Percentiles rank a stretch among this genome's conserved stretches.
phyloP scores from a whole-genome alignment of 495 filamentous ascomycete species.

The Apodospora peruviana region DNA sequence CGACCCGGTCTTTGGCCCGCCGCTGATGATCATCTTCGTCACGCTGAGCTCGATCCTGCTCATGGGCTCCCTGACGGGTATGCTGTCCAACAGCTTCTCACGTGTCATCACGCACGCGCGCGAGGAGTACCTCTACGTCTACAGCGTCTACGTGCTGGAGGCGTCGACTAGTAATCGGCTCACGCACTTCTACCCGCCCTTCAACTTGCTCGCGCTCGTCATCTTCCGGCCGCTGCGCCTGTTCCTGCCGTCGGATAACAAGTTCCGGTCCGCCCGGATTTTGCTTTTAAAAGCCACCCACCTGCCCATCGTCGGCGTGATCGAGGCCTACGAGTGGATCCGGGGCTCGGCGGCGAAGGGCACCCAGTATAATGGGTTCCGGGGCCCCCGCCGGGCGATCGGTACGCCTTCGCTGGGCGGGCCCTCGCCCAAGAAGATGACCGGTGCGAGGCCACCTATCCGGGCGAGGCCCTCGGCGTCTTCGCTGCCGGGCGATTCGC shows the following conservation, averaged over 20 bases:
- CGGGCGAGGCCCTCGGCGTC: slow-evolving; percentile 6
- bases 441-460: background rate
- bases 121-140: slow-evolving; percentile 86
- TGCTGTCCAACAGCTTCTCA: slow-evolving; percentile 84
- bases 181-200: slow-evolving; percentile 70
- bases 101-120: slow-evolving; percentile 66
- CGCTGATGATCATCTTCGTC: slow-evolving; percentile 76
- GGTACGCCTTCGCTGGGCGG: slow-evolving; percentile 6
- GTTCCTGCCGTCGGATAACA: slow-evolving; percentile 60
- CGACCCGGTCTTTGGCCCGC: slow-evolving; percentile 51
- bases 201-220: slow-evolving; percentile 79
- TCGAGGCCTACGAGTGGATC: slow-evolving; percentile 45
- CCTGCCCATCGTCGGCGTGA: slow-evolving; percentile 46
- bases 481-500: slow-evolving; percentile 8
- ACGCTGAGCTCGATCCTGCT: slow-evolving; percentile 83
- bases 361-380: slow-evolving; percentile 26
- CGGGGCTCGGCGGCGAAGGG: slow-evolving; percentile 27
- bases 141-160: slow-evolving; percentile 69
- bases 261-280: slow-evolving; percentile 69
- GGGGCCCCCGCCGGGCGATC: slow-evolving; percentile 16
- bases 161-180: slow-evolving; percentile 71
- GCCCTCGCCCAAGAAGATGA: slow-evolving; percentile 9
- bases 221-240: slow-evolving; percentile 80
- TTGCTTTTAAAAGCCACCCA: slow-evolving; percentile 63
- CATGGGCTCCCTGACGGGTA: slow-evolving; percentile 85